A percentile compares a stretch with the other conserved stretches of the same genome.
Evolutionary conservation across 805 yeast genomes (phyloP).

Genomic region (Candida ovalis): DNA sequence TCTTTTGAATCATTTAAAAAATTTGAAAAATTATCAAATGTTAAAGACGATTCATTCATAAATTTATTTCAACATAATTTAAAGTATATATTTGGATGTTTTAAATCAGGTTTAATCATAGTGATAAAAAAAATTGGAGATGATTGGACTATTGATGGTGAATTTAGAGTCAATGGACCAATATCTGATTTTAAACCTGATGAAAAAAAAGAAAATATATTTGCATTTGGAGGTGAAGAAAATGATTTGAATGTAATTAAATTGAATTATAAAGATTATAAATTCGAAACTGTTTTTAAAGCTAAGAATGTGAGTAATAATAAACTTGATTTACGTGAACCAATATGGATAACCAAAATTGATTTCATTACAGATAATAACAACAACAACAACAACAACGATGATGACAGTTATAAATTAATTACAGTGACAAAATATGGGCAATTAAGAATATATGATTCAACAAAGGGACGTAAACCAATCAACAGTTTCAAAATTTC

Average conservation of each 20-base stretch:
- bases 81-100: not conserved
- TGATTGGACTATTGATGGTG: constrained; percentile 23
- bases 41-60: constrained; percentile 2
- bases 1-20: constrained; percentile 17
- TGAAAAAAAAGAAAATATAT: constrained; percentile 45
- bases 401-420: constrained; percentile 42
- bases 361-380: no score
- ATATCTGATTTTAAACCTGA: constrained; percentile 46
- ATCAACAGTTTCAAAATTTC: constrained; percentile 48
- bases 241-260: constrained; percentile 56
- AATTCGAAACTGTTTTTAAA: constrained; percentile 45
- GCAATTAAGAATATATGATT: constrained; percentile 69
- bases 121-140: not conserved
- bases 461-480: constrained; percentile 68
- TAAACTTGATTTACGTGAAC: constrained; percentile 73
- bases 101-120: not conserved
- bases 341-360: constrained; percentile 70
- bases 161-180: constrained; percentile 40
- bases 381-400: constrained; percentile 24
- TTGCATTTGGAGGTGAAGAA: constrained; percentile 87
- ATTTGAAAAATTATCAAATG: constrained; percentile 5
- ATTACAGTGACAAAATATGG: constrained; percentile 73
- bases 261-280: constrained; percentile 18
- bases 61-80: not conserved
- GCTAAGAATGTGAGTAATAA: constrained; percentile 85